These are phyloP conservation scores for Passalora sequoiae DNA, from an alignment of 2,329 filamentous ascomycete species.

Conservation along the genomic window DNA sequence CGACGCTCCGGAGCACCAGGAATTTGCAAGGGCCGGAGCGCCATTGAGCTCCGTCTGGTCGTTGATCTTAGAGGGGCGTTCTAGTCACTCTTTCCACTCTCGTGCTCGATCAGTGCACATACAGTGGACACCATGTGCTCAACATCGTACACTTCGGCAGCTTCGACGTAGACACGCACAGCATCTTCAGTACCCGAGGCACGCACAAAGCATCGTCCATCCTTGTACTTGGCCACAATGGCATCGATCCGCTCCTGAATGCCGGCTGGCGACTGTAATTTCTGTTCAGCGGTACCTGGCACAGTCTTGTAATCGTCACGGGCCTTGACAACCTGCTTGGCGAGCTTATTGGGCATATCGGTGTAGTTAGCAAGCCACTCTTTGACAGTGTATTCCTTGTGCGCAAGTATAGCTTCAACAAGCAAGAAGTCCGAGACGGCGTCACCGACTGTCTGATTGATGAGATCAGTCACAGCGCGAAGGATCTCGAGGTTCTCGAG, in stretches of 20 bases:
- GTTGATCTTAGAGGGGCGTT: too few relatives aligned
- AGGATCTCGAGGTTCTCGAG: constrained; percentile 84
- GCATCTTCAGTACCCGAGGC: constrained; percentile 95
- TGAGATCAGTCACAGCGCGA: constrained; percentile 75
- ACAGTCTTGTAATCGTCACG: constrained; percentile 86
- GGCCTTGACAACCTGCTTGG: constrained; percentile 82
- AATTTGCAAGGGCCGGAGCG: too few relatives aligned
- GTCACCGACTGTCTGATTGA: constrained; percentile 97
- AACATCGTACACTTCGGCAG: constrained; percentile 79
- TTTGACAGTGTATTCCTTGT: constrained; percentile 83
- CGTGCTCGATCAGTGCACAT: too few relatives aligned
- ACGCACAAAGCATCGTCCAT: constrained; percentile 82
- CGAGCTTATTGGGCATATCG: constrained; percentile 91
- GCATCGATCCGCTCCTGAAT: constrained; percentile 82
- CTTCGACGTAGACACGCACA: constrained; percentile 92
- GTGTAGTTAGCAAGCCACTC: constrained; percentile 90
- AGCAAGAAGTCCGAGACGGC: constrained; percentile 93
- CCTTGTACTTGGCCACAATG: constrained; percentile 82
- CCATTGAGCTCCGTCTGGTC: too few relatives aligned
- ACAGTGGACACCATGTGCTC: constrained; percentile 88
- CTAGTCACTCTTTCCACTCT: too few relatives aligned
- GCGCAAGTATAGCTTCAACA: constrained; percentile 90
- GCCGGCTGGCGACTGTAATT: constrained; percentile 71
- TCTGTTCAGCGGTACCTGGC: constrained; percentile 72
- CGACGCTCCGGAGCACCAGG: too few relatives aligned